phyloP scores from a whole-genome alignment of 1,284 basidiomycete species.

The Puccinia horiana region DNA sequence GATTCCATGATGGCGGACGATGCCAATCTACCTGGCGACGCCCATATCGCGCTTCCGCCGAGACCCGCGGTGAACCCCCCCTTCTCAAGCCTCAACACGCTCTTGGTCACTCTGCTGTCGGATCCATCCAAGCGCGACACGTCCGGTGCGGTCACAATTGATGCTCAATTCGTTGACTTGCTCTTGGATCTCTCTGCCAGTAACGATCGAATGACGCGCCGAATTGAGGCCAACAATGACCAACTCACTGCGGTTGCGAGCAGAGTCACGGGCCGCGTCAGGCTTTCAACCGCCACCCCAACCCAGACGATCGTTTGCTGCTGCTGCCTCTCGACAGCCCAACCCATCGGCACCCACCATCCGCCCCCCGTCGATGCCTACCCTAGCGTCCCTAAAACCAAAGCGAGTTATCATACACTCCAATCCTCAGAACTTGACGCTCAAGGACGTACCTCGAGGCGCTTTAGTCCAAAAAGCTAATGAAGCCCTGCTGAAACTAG shows the following conservation, averaged over 20 bases:
- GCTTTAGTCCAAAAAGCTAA: too few relatives aligned
- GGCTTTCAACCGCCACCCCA: background rate
- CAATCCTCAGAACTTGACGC: too few relatives aligned
- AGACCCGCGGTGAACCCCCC: background rate
- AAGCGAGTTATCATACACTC: too few relatives aligned
- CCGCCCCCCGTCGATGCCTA: background rate
- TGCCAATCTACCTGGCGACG: too few relatives aligned
- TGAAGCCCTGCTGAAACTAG: background rate
- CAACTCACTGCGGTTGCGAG: too few relatives aligned
- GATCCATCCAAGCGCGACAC: background rate
- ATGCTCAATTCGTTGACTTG: background rate
- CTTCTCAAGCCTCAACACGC: background rate
- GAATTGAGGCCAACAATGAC: background rate
- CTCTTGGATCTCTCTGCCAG: too few relatives aligned
- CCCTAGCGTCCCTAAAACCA: background rate
- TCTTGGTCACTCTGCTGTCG: background rate
- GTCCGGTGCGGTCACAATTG: background rate
- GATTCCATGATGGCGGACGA: too few relatives aligned
- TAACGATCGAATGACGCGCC: too few relatives aligned
- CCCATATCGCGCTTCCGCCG: too few relatives aligned
- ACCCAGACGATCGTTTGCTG: background rate
- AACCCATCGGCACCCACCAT: background rate
- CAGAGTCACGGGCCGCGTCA: too few relatives aligned
- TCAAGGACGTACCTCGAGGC: too few relatives aligned
- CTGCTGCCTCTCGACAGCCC: background rate